phyloP scores from a whole-genome alignment of 441 rosid species.

The Omphalea diandra region DNA sequence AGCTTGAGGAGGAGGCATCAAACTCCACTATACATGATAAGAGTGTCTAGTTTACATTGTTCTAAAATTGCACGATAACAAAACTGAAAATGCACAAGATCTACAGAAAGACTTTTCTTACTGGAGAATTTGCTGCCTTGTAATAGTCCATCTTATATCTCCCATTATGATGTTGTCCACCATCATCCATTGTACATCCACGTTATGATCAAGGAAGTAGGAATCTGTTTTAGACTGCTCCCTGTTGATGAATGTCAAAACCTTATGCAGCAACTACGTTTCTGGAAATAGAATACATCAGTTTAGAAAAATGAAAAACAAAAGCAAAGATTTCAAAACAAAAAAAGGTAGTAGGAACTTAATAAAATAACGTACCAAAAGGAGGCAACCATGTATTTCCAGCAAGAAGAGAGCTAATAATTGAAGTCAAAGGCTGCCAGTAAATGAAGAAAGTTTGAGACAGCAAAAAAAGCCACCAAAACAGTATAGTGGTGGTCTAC shows the following conservation, averaged over 20 bases:
- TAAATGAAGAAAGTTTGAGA: not conserved
- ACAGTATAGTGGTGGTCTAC: no score
- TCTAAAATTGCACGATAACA: constrained; percentile 16
- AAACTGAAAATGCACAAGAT: constrained; percentile 10
- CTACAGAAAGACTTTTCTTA: constrained; percentile 30
- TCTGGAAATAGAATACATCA: not conserved
- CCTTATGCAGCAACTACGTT: constrained; percentile 2
- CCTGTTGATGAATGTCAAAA: constrained; percentile 9
- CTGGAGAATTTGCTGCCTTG: constrained; percentile 52
- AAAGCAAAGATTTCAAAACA: not conserved
- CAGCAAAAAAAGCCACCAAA: not conserved
- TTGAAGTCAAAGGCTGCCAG: not conserved
- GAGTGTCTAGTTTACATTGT: constrained; percentile 24
- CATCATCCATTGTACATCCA: constrained; percentile 51
- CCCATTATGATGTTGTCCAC: constrained; percentile 61
- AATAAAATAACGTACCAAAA: not conserved
- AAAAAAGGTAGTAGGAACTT: not conserved
- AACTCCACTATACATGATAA: constrained; percentile 56
- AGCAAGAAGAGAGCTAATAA: not conserved
- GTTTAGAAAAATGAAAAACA: constrained; percentile 1
- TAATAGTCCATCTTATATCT: constrained; percentile 57
- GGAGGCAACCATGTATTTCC: not conserved
- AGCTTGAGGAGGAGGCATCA: constrained; percentile 69
- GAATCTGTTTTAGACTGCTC: constrained; percentile 16
- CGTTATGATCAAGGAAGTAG: constrained; percentile 10